Percentiles rank a stretch among this genome's conserved stretches.
These are phyloP conservation scores for Boletellus dicymbophilus DNA, from an alignment of 1,284 basidiomycete genomes.

Conservation along the genomic window DNA sequence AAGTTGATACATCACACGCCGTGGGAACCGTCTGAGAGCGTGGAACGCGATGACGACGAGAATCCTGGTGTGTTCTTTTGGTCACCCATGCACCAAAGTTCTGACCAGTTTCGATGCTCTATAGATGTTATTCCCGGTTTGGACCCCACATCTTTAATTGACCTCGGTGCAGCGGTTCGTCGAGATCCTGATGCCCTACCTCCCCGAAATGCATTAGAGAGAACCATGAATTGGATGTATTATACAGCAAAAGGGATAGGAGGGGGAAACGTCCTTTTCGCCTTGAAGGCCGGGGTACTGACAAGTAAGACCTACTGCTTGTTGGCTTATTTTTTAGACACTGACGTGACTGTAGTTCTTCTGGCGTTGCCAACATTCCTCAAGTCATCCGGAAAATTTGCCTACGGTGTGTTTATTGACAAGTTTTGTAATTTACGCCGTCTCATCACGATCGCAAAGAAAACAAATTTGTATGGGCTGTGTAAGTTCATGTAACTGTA, in stretches of 20 bases:
- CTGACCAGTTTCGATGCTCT: neutral
- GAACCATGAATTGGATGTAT: constrained; percentile 49
- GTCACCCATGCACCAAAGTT: neutral
- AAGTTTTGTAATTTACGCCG: neutral
- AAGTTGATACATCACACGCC: constrained; percentile 42
- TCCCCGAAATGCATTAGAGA: constrained; percentile 58
- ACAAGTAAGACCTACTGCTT: constrained; percentile 41
- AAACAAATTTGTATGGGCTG: constrained; percentile 58
- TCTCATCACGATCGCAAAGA: constrained; percentile 32
- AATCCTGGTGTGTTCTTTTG: constrained; percentile 43
- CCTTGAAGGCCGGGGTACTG: constrained; percentile 77
- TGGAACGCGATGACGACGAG: constrained; percentile 54
- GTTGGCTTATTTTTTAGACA: neutral
- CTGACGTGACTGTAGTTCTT: constrained; percentile 41
- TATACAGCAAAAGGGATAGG: constrained; percentile 40
- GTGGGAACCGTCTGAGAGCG: constrained; percentile 49
- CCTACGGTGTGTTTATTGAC: constrained; percentile 49
- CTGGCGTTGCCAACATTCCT: constrained; percentile 63
- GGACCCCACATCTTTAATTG: constrained; percentile 40
- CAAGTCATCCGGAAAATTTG: constrained; percentile 54
- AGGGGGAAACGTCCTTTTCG: constrained; percentile 69
- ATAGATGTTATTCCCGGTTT: constrained; percentile 63
- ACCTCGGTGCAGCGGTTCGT: constrained; percentile 55
- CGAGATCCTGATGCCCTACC: constrained; percentile 79
- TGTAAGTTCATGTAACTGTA: constrained; percentile 36